Conservation (phyloP, 106 monocot species). For the Phalaenopsis aphrodite region DNA sequence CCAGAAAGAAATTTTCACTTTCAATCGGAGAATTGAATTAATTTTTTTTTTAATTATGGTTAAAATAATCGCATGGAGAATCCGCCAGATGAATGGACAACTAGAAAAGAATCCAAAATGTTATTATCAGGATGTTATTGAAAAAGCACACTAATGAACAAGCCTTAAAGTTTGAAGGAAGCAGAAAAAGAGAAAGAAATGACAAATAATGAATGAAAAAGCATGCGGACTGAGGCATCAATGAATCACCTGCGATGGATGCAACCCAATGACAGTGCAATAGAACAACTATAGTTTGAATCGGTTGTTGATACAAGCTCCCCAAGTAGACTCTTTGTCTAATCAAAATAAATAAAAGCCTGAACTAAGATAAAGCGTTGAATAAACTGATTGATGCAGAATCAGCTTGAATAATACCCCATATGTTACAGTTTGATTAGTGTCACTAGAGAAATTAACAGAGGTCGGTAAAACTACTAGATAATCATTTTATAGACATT, state of each 20-base stretch:
- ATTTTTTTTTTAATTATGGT: neutral
- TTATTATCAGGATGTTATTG: neutral
- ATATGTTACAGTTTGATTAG: neutral
- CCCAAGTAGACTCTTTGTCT: constrained; percentile 70
- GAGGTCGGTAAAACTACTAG: neutral
- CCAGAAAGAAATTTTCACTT: neutral
- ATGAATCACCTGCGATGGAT: constrained; percentile 69
- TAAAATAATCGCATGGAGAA: neutral
- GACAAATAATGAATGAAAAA: neutral
- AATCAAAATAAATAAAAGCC: constrained; percentile 10
- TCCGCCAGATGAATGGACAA: neutral
- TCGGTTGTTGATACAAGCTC: constrained; percentile 55
- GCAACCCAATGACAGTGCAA: constrained; percentile 88
- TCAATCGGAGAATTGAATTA: neutral
- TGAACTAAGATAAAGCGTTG: neutral
- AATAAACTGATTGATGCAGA: neutral
- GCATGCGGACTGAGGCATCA: neutral
- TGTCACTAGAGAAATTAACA: neutral
- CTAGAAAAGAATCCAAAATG: neutral
- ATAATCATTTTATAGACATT: neutral
- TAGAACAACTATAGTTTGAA: constrained; percentile 59
- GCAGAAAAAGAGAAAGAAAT: neutral
- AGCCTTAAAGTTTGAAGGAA: neutral
- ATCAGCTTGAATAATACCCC: neutral
- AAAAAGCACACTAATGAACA: neutral